Evolutionary conservation across 768 basidiomycete genomes (phyloP), one percentile per base, ranked within the genome.

Genomic region (Sistotremastrum niveocremeum): DNA sequence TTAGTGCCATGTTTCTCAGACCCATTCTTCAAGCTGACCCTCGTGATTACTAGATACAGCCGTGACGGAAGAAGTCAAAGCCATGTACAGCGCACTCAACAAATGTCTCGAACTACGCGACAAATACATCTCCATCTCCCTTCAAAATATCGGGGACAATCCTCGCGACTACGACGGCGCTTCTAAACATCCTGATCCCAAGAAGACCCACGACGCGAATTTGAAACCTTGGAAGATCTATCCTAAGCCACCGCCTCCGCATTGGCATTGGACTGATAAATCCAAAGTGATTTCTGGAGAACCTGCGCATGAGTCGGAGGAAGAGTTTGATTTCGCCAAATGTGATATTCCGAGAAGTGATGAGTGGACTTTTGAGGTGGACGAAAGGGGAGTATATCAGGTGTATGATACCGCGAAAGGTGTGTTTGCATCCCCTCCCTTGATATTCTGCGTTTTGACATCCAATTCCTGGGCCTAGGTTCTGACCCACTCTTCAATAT

Each of bases 121-220:
- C 67, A 98, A 97, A 64, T 99, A 97, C 67, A 91, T 95, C 67
- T 52, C 68, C 5, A 75, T 76, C 49, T 97, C 93, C 1, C 73
- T 81, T 4, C 95, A 99, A 60, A 73, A 89, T 45, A 76, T 98
- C 3, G 95, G 94, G 2, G 95, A 98, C 63, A 86, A 98, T 61
- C 95, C 95, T 0, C 73, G 76, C 50, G 89, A 98, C 61, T 77
- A 93, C 60, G 95, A 98, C 52, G 84, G 79, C 0, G 20, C 20
- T 20, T 20, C 20, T 20, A 20, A 20, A 20, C 20, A 20, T 20
- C 20, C 20, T 20, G 20, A 20, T 20, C 56, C 8, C 55, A 54
- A 34, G 42, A 53, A 34, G 52, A 58, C 1, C 42, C 62, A 5
- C 39, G 61, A 35, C 58, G 58, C n/a, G 57, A 63, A 10, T 66